Evolutionary conservation across 2,329 filamentous ascomycete genomes (phyloP), one percentile per base, ranked within the genome.

Genomic region (Gnomoniopsis sp.): DNA sequence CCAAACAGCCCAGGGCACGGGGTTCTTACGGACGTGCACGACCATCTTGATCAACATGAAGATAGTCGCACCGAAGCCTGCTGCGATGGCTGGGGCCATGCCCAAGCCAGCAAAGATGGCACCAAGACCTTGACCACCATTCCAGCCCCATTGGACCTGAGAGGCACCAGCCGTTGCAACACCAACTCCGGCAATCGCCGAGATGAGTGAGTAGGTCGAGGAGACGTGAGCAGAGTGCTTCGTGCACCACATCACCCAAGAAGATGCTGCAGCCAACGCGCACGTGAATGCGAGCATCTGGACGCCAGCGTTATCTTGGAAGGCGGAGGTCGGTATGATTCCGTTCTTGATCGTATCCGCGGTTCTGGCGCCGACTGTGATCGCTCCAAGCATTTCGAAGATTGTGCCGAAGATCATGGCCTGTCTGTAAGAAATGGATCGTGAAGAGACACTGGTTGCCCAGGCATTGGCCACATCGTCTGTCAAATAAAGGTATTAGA

Each of bases 401-500:
- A 89, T 72, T 49, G 83, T 81, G 50, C 85, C 83, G 50, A 88
- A 75, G 36, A 87, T 66, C 85, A 88, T 88, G 63, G 86, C 88
- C 74, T 88, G 85, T 65, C 83, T 74, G 75, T 90, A 89, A 2
- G 86, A 79, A 68, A 91, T 79, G 64, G 89, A 92, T 55, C 89
- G 78, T n/a, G 89, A 92, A 21, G 89, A 92, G 60, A 93, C 89
- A 67, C 84, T 88, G 66, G 90, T 93, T 8, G 89, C 89, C 87
- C 88, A 93, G 53, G 89, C 78, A 75, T 93, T 93, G 69, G 90
- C 89, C 58, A 93, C 89, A 88, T 93, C 90, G 74, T 92, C 86
- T 88, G 60, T 54, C 57, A n/a, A 12, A 30, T 26, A n/a, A 49
- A 53, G 58, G 22, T 19, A 44, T 22, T n/a, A n/a, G n/a, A n/a